Conservation (phyloP, 495 filamentous ascomycete species). For the Daldinia vernicosa region DNA sequence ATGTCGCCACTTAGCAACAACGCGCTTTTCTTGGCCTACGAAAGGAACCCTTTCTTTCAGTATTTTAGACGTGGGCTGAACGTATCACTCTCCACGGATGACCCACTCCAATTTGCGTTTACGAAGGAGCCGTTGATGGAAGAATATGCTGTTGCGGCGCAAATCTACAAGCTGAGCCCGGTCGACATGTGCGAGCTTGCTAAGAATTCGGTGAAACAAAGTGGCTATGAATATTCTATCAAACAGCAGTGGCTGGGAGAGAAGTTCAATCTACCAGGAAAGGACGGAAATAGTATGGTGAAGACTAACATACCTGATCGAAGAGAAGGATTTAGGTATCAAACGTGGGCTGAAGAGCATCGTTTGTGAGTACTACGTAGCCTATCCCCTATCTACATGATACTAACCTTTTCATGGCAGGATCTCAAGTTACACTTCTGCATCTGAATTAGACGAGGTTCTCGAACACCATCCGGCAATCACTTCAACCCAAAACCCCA, state of each 20-base stretch:
- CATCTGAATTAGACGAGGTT: slow-evolving; percentile 27
- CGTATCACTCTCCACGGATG: slow-evolving; percentile 95
- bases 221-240: slow-evolving; percentile 87
- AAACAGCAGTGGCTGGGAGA: slow-evolving; percentile 91
- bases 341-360: slow-evolving; percentile 82
- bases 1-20: slow-evolving; percentile 99
- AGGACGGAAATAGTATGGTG: slow-evolving; percentile 84
- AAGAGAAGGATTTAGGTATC: slow-evolving; percentile 84
- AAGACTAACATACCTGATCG: slow-evolving; percentile 97
- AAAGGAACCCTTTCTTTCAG: slow-evolving; percentile 92
- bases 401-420: slow-evolving; percentile 42
- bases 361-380: slow-evolving; percentile 69
- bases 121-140: slow-evolving; percentile 98
- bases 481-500: slow-evolving; percentile 18
- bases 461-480: slow-evolving; percentile 30
- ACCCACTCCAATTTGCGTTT: slow-evolving; percentile 97
- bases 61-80: slow-evolving; percentile 96
- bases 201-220: slow-evolving; percentile 93
- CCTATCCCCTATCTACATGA: neutral
- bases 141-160: slow-evolving; percentile 96
- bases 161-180: slow-evolving; percentile 96
- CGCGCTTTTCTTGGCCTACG: slow-evolving; percentile 94
- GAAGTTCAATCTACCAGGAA: slow-evolving; percentile 75
- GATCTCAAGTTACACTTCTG: slow-evolving; percentile 60
- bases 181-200: slow-evolving; percentile 99